Evolutionary conservation across 345 rosid genomes (phyloP).

Genomic region (Arabis hirsuta): DNA sequence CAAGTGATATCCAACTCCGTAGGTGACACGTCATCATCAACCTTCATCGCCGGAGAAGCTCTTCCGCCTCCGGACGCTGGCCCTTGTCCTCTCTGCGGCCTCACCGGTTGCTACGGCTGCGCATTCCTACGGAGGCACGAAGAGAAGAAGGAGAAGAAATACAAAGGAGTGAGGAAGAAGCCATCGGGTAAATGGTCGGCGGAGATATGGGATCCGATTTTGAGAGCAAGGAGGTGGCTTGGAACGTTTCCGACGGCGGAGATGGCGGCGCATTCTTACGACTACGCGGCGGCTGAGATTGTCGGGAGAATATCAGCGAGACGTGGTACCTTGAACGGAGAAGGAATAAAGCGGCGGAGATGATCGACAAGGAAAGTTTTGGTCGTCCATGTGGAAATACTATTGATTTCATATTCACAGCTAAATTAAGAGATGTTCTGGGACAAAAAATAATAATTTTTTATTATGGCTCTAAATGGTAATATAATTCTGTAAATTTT

Average conservation of each 20-base stretch:
- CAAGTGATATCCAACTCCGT: conserved; percentile 27
- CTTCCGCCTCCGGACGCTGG: conserved; percentile 19
- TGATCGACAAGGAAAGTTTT: too few relatives aligned
- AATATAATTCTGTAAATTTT: too few relatives aligned
- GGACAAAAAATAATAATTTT: too few relatives aligned
- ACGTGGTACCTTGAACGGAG: background rate
- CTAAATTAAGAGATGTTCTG: too few relatives aligned
- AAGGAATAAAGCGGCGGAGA: background rate
- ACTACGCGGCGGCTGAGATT: background rate
- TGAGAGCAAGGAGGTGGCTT: conserved; percentile 21
- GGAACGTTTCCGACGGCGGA: conserved; percentile 30
- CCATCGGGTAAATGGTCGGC: conserved; percentile 42
- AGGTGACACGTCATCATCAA: conserved; percentile 6
- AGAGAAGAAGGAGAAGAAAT: conserved; percentile 15
- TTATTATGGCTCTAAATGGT: too few relatives aligned
- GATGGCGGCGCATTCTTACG: conserved; percentile 21
- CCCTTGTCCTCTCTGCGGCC: conserved; percentile 28
- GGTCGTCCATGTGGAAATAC: too few relatives aligned
- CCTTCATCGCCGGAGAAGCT: background rate
- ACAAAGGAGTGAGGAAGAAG: conserved; percentile 36
- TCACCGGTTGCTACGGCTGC: conserved; percentile 26
- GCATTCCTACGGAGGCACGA: conserved; percentile 14
- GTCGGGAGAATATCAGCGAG: background rate
- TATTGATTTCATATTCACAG: too few relatives aligned
- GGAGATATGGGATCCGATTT: conserved; percentile 37